Conservation (phyloP, 306 rosid genomes). For the Luffa acutangula region DNA sequence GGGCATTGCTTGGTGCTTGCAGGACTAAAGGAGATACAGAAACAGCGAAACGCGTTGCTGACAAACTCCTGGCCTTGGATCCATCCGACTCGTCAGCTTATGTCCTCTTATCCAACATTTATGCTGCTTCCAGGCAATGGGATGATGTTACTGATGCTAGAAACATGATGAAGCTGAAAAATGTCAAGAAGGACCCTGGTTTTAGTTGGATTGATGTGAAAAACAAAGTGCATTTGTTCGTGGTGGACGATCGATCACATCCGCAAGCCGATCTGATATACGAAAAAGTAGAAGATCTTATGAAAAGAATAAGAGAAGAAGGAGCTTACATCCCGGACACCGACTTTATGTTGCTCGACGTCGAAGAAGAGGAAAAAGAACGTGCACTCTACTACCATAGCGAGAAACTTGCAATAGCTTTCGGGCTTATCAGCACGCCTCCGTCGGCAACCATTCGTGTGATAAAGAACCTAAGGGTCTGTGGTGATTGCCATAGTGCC, state of each 20-base stretch:
- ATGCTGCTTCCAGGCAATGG: slow-evolving; percentile 71
- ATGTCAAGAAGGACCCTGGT: slow-evolving; percentile 76
- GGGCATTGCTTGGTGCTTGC: slow-evolving; percentile 68
- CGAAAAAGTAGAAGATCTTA: slow-evolving; percentile 39
- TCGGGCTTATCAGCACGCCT: slow-evolving; percentile 45
- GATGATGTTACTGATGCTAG: slow-evolving; percentile 48
- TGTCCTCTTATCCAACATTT: slow-evolving; percentile 66
- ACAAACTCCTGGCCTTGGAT: slow-evolving; percentile 47
- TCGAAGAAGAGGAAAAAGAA: slow-evolving; percentile 65
- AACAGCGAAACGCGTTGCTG: slow-evolving; percentile 44
- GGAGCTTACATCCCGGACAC: slow-evolving; percentile 58
- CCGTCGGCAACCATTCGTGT: slow-evolving; percentile 39
- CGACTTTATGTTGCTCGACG: slow-evolving; percentile 47
- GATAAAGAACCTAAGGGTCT: slow-evolving; percentile 64
- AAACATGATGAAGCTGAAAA: slow-evolving; percentile 45
- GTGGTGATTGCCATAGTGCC: slow-evolving; percentile 77
- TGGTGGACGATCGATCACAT: slow-evolving; percentile 65
- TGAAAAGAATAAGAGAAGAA: slow-evolving; percentile 46
- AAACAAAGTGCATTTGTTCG: slow-evolving; percentile 63
- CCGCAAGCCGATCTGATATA: slow-evolving; percentile 43
- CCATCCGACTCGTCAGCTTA: slow-evolving; percentile 69
- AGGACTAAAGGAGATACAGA: slow-evolving; percentile 50
- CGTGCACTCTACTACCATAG: slow-evolving; percentile 48
- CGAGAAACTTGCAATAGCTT: slow-evolving; percentile 58
- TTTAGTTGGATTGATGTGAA: slow-evolving; percentile 78